Evolutionary conservation across 352 stramenopile genomes (phyloP), one percentile per base, ranked within the genome.

Genomic region (Phytophthora meadii): DNA sequence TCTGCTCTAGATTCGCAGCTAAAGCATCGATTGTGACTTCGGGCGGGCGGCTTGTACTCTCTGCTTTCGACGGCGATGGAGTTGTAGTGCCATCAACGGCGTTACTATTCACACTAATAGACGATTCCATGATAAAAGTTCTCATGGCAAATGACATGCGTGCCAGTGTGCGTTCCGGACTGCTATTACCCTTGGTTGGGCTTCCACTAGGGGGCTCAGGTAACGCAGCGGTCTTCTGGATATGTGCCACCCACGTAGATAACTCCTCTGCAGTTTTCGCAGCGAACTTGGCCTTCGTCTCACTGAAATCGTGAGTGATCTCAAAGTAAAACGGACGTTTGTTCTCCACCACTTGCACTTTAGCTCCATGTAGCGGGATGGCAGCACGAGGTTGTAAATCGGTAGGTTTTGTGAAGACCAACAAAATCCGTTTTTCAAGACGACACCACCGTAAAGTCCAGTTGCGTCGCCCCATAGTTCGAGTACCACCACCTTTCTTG

Each of bases 291-390:
- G 89, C 88, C 41, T 77, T 89, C 15, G 79, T 92, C 45, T 90
- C 82, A 39, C 79, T 92, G 27, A 90, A 88, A 24, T 79, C 72
- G 63, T 93, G 84, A 27, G 78, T 56, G 30, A 94, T 77, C 63
- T 94, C 87, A 64, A 94, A 94, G 80, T 92, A 93, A 59, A 84
- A 88, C 40, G 76, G 81, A 48, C 86, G 85, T 25, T 85, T 71
- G 62, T 93, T 93, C 46, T 88, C 77, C 10, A 83, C 49, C 2
- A 94, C 69, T 17, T 75, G 79, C 19, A 94, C 68, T 32, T 88
- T 76, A 4, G 87, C 81, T 15, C 82, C 78, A 39, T 90, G 82
- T 2, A 94, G 55, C 12, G 84, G 69, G 39, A 94, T 84, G 10
- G 87, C 81, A 14, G 84, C 80, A 52, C 84, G 83, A 12, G 87